Percentiles rank a stretch among this genome's conserved stretches.
phyloP scores from a whole-genome alignment of 208 protist species.

The Kentomonas sorsogonicus region DNA sequence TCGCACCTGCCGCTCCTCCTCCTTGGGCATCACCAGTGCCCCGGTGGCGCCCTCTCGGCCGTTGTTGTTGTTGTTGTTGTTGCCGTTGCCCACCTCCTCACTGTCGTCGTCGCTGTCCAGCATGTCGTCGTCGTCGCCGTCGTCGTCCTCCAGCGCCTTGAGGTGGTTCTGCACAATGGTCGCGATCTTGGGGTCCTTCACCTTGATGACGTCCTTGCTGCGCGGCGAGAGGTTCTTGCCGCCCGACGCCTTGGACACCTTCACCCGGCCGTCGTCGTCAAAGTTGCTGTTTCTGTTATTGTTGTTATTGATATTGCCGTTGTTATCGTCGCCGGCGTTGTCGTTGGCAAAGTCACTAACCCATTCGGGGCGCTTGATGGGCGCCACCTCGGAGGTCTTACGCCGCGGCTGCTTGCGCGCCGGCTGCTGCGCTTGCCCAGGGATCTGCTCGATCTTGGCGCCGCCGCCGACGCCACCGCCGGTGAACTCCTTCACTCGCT shows the following conservation, averaged over 20 bases:
- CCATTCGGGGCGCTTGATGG: slow-evolving; percentile 62
- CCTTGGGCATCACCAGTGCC: slow-evolving; percentile 22
- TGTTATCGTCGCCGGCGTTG: slow-evolving; percentile 5
- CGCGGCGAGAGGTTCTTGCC: slow-evolving; percentile 14
- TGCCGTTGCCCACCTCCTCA: neutral
- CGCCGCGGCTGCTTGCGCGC: slow-evolving; percentile 11
- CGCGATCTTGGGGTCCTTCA: slow-evolving; percentile 85
- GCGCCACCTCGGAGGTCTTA: slow-evolving; percentile 42
- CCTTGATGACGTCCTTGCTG: slow-evolving; percentile 19
- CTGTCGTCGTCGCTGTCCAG: slow-evolving; percentile 32
- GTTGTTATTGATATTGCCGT: neutral
- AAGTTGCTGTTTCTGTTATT: slow-evolving; percentile 4
- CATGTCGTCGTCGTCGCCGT: slow-evolving; percentile 58
- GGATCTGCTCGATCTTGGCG: slow-evolving; percentile 45
- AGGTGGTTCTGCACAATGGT: slow-evolving; percentile 87
- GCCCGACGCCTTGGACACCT: slow-evolving; percentile 11
- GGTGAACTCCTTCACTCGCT: slow-evolving; percentile 94
- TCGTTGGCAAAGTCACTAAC: slow-evolving; percentile 61
- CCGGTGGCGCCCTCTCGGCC: neutral
- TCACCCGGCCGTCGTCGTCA: slow-evolving; percentile 9
- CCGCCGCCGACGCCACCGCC: slow-evolving; percentile 34
- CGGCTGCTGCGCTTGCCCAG: slow-evolving; percentile 13
- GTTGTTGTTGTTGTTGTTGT: neutral
- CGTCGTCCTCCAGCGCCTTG: slow-evolving; percentile 46
- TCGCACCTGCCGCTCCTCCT: slow-evolving; percentile 82